Evolutionary conservation across 2,329 filamentous ascomycete genomes (phyloP), one percentile per base, ranked within the genome.

Genomic region (Stachybotrys chlorohalonatus): DNA sequence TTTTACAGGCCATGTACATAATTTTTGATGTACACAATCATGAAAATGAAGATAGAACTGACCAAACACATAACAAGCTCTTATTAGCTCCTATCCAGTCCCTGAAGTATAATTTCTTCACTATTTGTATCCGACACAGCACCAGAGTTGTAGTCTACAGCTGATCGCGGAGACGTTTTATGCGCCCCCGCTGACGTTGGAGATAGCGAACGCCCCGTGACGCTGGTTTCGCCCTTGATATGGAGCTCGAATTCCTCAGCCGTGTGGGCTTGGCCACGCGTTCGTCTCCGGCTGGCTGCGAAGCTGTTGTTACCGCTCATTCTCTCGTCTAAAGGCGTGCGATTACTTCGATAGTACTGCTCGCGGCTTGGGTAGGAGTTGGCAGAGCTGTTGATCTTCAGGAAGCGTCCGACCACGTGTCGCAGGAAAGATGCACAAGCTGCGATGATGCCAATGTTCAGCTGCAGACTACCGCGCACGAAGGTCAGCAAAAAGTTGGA

Each of bases 351-450:
- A 7, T 55, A 47, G 36, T 57, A 53, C 11, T 50, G 52, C 1
- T 52, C 36, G 32, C 46, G 31, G 31, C 51, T 53, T 4, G 53
- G 52, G 39, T 57, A 58, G 46, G 47, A 54, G 6, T 39, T 53
- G 6, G 53, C 53, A 7, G 59, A 54, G 54, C 52, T 58, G 48
- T 58, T 59, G 49, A 64, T 56, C 24, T 57, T 58, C 11, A 66
- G 55, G 36, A 57, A 53, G 5, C 57, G 58, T 31, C 60, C 61
- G 45, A 66, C 57, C 36, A 66, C 60, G 3, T 61, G 63, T 16
- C 61, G 58, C 11, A 66, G 63, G 31, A 61, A 63, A 1, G 63
- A 62, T 7, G 62, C 59, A 48, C 63, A 66, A 17, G 63, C 62
- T 11, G 60, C 60, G 51, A 63, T 62, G 47, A 64, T 64, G 49